Conservation (phyloP, 2,329 filamentous ascomycete genomes). For the Allantophomopsis lycopodina region DNA sequence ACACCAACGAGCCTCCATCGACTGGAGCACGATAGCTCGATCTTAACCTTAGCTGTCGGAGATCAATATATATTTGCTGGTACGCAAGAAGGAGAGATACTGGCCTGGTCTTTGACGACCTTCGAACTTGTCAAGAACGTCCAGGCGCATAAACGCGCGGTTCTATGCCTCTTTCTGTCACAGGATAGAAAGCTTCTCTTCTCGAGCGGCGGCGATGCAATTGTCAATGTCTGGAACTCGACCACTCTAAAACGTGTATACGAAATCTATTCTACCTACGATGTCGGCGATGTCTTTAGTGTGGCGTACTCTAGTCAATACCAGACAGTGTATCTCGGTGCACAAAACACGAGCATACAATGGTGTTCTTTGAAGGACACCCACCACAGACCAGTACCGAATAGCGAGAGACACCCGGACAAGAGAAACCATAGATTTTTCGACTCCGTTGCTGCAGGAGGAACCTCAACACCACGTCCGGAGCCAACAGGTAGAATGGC, state of each 20-base stretch:
- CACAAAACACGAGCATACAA: conserved; percentile 89
- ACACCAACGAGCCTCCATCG: conserved; percentile 58
- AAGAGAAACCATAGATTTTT: conserved; percentile 80
- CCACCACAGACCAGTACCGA: conserved; percentile 40
- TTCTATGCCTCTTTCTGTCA: conserved; percentile 74
- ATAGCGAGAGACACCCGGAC: conserved; percentile 57
- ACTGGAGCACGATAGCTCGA: conserved; percentile 63
- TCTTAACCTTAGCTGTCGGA: conserved; percentile 72
- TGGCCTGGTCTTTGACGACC: conserved; percentile 80
- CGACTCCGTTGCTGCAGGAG: conserved; percentile 79
- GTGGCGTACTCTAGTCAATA: conserved; percentile 73
- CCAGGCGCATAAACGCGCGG: conserved; percentile 82
- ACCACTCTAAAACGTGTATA: conserved; percentile 63
- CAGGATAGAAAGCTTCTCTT: conserved; percentile 64
- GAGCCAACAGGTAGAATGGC: conserved; percentile 28
- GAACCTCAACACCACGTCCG: conserved; percentile 59
- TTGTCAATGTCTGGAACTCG: conserved; percentile 89
- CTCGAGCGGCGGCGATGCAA: conserved; percentile 84
- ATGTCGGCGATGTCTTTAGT: conserved; percentile 92
- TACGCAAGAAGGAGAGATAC: conserved; percentile 84
- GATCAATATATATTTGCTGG: conserved; percentile 78
- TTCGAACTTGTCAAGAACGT: conserved; percentile 70
- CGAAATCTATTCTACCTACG: conserved; percentile 85
- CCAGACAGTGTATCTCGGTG: conserved; percentile 78
- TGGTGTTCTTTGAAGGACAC: conserved; percentile 70